Evolutionary conservation across 2,329 filamentous ascomycete genomes (phyloP), one percentile per base, ranked within the genome.

Genomic region (Paraphaeosphaeria sporulosa): DNA sequence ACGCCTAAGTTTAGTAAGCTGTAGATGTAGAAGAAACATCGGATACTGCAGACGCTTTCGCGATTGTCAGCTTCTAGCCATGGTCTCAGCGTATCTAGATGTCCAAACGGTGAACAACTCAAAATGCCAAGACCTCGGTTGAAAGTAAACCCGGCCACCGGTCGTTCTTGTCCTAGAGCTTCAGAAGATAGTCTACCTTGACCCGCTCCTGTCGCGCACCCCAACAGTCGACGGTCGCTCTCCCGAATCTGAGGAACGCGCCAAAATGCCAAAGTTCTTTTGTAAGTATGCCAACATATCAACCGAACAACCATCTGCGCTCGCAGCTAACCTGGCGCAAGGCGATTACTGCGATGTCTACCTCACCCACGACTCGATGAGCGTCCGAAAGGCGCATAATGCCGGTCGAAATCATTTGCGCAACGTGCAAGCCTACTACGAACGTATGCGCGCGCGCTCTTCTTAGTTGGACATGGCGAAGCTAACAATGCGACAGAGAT

Each of bases 311-410:
- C n/a, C 17, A 30, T 27, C 48, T 36, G 40, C 17, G 15, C 30
- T 15, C 51, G 3, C 15, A 49, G 23, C 66, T 68, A 60, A 68
- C 62, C 50, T 50, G 48, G 55, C 21, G 54, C 70, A 71, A 85
- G 81, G 94, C 86, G 95, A 99, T 80, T 99, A 99, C 82, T 99
- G 95, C 87, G 95, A 99, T 90, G 95, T 99, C 80, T 99, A 99
- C 86, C 91, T 99, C 72, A 99, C 95, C 69, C 95, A 99, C 86
- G 95, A 99, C 86, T 97, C 93, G 48, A 98, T 98, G 94, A 97
- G 93, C 82, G 95, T 99, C 81, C 94, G 95, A 73, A 98, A 98
- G 84, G 95, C 95, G 52, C 95, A 99, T 82, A 99, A 99, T 84
- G 91, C 89, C 77, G 95, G 95, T 64, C 89, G 94, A 72, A 99